Conservation (phyloP, 2,329 filamentous ascomycete genomes). For the Diaporthe sp. region DNA sequence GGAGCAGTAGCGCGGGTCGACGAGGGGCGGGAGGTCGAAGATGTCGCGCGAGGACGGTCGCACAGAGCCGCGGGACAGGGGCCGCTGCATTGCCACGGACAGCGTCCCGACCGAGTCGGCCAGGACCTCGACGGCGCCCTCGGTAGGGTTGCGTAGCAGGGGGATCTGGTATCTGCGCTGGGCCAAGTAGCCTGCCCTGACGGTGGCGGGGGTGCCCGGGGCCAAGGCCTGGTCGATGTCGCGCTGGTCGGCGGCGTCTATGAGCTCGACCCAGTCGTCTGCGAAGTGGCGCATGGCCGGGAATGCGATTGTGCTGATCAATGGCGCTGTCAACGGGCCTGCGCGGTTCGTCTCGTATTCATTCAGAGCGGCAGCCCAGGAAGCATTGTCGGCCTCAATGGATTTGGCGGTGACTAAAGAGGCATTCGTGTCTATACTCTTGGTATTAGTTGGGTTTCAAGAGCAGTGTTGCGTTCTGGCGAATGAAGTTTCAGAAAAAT, state of each 20-base stretch:
- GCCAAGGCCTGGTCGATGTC: constrained; percentile 29
- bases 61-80: constrained; percentile 56
- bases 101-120: constrained; percentile 41
- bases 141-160: constrained; percentile 48
- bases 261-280: constrained; percentile 33
- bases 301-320: constrained; percentile 42
- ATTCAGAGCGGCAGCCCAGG: constrained; percentile 30
- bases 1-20: constrained; percentile 61
- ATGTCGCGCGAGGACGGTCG: constrained; percentile 57
- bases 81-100: constrained; percentile 38
- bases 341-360: constrained; percentile 40
- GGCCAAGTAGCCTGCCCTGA: constrained; percentile 37
- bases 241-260: constrained; percentile 28
- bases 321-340: constrained; percentile 40
- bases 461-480: neutral
- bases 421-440: constrained; percentile 35
- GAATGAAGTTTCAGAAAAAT: neutral
- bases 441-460: neutral
- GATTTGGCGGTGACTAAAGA: constrained; percentile 36
- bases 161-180: constrained; percentile 45
- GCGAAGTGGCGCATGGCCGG: constrained; percentile 37
- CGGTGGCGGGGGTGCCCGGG: constrained; percentile 30
- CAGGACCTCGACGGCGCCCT: constrained; percentile 43
- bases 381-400: constrained; percentile 32
- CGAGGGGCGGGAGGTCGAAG: constrained; percentile 56